These are phyloP conservation scores for Hericium rajendrae DNA, from an alignment of 768 basidiomycete species.

Conservation along the genomic window DNA sequence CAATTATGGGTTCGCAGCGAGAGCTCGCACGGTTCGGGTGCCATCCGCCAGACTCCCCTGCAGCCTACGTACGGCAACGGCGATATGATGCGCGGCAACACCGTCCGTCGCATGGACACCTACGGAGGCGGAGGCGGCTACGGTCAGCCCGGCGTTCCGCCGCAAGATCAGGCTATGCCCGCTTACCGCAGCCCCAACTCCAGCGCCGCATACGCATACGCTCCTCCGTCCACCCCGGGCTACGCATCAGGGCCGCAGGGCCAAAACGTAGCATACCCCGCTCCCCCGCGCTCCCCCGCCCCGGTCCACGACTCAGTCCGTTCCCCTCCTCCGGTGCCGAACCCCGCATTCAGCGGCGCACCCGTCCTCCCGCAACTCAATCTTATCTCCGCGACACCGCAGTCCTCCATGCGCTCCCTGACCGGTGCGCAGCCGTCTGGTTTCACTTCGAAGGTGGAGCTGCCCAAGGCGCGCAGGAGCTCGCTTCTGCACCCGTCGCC, in stretches of 20 bases:
- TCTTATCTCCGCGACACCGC: constrained; percentile 2
- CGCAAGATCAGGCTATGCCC: not conserved
- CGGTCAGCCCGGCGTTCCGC: not conserved
- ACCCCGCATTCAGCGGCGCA: not conserved
- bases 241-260: not conserved
- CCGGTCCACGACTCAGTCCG: not conserved
- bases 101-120: not conserved
- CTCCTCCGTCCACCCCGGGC: not conserved
- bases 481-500: constrained; percentile 1
- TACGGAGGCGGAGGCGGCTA: not conserved
- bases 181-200: not conserved
- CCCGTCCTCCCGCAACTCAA: not conserved
- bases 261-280: not conserved
- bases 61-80: not conserved
- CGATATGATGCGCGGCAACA: not conserved
- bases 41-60: not conserved
- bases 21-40: not conserved
- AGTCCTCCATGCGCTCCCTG: not conserved
- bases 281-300: not conserved
- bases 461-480: not conserved
- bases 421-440: not conserved
- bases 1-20: not conserved
- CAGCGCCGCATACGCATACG: not conserved
- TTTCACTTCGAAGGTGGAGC: not conserved
- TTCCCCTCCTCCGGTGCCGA: not conserved